Conservation (phyloP, 495 filamentous ascomycete species). For the Glonium stellatum region DNA sequence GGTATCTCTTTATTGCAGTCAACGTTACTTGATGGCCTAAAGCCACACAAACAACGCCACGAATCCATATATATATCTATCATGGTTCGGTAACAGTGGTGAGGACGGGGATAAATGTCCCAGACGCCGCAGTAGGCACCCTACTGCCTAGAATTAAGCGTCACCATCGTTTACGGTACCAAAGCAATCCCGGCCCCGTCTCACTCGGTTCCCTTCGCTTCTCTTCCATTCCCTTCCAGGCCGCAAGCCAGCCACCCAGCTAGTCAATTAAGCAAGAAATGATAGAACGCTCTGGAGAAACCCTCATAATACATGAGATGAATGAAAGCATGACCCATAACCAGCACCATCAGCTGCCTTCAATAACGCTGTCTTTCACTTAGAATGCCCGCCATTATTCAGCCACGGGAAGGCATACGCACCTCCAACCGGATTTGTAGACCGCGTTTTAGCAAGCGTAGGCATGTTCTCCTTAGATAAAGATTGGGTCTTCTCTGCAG, state of each 20-base stretch:
- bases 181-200: no score
- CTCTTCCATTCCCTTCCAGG: background rate
- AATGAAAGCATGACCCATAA: background rate
- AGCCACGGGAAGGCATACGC: conserved; percentile 98
- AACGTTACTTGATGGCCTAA: no score
- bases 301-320: background rate
- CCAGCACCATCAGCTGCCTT: background rate
- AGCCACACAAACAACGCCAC: background rate
- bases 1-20: no score
- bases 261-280: background rate
- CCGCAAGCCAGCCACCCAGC: background rate
- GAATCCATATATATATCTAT: background rate
- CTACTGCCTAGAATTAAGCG: background rate
- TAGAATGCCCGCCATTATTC: conserved; percentile 39
- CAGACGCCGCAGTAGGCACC: background rate
- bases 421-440: conserved; percentile 75
- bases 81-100: background rate
- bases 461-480: conserved; percentile 40
- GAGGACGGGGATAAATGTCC: background rate
- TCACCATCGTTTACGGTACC: no score
- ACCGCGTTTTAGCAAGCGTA: conserved; percentile 43
- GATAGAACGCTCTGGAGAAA: background rate
- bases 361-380: conserved; percentile 9
- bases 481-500: conserved; percentile 28
- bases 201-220: background rate